Evolutionary conservation across 495 filamentous ascomycete genomes (phyloP).

Genomic region (Neohortaea acidophila): DNA sequence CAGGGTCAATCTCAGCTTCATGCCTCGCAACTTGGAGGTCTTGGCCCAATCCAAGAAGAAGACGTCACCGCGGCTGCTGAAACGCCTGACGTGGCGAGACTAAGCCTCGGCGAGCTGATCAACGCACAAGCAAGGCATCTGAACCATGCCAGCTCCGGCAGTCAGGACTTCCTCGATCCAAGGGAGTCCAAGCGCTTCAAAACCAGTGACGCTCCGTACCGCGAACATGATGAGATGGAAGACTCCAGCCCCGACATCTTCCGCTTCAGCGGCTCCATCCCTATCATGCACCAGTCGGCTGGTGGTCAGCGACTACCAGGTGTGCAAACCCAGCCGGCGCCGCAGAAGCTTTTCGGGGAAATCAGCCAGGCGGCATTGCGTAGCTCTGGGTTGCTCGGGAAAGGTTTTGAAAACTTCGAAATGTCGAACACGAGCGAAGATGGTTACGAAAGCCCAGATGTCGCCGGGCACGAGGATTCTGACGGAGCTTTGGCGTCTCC

Average conservation of each 20-base stretch:
- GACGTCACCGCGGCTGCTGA: constrained; percentile 38
- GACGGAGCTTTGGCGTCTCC: constrained; percentile 19
- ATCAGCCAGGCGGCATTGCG: constrained; percentile 54
- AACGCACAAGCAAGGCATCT: too few species aligned
- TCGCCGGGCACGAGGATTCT: constrained; percentile 3
- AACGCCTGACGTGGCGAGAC: constrained; percentile 48
- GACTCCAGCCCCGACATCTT: constrained; percentile 24
- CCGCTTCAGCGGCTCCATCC: constrained; percentile 17
- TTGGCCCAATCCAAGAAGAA: constrained; percentile 36
- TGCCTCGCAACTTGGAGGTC: background rate
- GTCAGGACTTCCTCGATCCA: constrained; percentile 17
- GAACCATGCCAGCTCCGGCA: constrained; percentile 11
- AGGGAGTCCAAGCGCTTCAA: constrained; percentile 25
- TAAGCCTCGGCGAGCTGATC: constrained; percentile 41
- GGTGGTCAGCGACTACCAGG: too few species aligned
- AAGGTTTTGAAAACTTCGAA: constrained; percentile 2
- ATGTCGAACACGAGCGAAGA: background rate
- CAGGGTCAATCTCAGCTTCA: background rate
- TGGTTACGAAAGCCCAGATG: constrained; percentile 4
- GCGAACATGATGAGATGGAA: constrained; percentile 16
- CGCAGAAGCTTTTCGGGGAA: constrained; percentile 59
- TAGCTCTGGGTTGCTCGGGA: constrained; percentile 41
- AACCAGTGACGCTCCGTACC: constrained; percentile 16
- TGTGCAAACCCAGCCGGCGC: constrained; percentile 8
- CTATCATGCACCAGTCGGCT: constrained; percentile 3